phyloP scores from a whole-genome alignment of 1,139 yeast genomes.

The Scheffersomyces parashehatae region DNA sequence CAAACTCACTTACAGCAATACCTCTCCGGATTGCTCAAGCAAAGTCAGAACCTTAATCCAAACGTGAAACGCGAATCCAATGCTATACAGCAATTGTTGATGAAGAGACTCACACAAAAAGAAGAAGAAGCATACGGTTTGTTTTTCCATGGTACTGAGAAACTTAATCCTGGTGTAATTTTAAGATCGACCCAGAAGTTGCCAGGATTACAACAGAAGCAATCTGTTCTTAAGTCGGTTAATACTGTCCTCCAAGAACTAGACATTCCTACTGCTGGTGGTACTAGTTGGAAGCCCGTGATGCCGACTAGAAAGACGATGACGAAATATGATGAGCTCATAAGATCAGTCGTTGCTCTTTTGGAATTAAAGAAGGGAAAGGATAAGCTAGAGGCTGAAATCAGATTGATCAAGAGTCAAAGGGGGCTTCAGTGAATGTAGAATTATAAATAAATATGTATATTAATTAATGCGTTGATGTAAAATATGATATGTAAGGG shows the following conservation, averaged over 20 bases:
- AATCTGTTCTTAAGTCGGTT: slow-evolving; percentile 74
- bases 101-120: slow-evolving; percentile 64
- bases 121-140: slow-evolving; percentile 89
- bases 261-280: slow-evolving; percentile 65
- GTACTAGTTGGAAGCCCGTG: slow-evolving; percentile 64
- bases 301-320: slow-evolving; percentile 87
- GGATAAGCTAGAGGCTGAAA: slow-evolving; percentile 84
- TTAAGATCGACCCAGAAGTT: slow-evolving; percentile 66
- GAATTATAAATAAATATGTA: background rate
- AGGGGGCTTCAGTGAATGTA: slow-evolving; percentile 30
- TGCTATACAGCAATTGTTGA: slow-evolving; percentile 44
- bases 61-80: slow-evolving; percentile 36
- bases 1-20: slow-evolving; percentile 54
- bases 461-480: background rate
- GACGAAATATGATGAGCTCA: slow-evolving; percentile 74
- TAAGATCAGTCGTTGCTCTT: slow-evolving; percentile 69
- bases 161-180: slow-evolving; percentile 74
- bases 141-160: slow-evolving; percentile 72
- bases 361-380: slow-evolving; percentile 84
- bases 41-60: slow-evolving; percentile 29
- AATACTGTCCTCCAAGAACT: slow-evolving; percentile 73
- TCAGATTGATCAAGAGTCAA: slow-evolving; percentile 57
- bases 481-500: background rate
- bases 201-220: slow-evolving; percentile 50
- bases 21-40: slow-evolving; percentile 40